Percentiles rank a stretch among this genome's conserved stretches.
These are phyloP conservation scores for Apiospora arundinis DNA, from an alignment of 2,329 filamentous ascomycete species.

Conservation along the genomic window DNA sequence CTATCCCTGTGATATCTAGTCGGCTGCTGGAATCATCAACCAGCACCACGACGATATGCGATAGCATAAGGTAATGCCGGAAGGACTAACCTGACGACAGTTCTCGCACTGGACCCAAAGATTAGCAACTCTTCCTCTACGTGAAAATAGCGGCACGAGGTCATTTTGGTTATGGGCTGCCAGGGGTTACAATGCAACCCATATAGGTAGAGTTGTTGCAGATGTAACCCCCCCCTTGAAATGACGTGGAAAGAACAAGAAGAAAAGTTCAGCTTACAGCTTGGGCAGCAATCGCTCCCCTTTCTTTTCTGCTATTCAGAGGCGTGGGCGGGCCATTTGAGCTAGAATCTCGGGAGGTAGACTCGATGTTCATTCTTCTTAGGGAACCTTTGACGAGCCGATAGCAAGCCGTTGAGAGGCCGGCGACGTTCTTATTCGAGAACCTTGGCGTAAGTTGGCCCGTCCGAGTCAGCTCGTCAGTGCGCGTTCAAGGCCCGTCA, in stretches of 20 bases:
- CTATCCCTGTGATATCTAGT: background rate
- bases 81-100: conserved; percentile 23
- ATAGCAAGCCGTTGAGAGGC: background rate
- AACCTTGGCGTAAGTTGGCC: background rate
- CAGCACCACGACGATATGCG: conserved; percentile 49
- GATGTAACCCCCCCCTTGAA: too few relatives aligned
- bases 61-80: conserved; percentile 19
- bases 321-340: conserved; percentile 43
- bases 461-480: conserved; percentile 3
- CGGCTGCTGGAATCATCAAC: background rate
- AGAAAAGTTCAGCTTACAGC: conserved; percentile 35
- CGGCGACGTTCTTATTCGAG: background rate
- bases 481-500: background rate
- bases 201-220: background rate
- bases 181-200: background rate
- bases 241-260: background rate
- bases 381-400: background rate
- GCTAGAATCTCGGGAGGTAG: conserved; percentile 36
- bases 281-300: conserved; percentile 48
- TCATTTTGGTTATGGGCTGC: background rate
- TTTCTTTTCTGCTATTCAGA: conserved; percentile 43
- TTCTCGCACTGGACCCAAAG: conserved; percentile 20
- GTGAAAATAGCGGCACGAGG: background rate
- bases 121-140: background rate
- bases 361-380: conserved; percentile 35